phyloP scores from a whole-genome alignment of 768 basidiomycete genomes.

The Sporobolomyces roseus region DNA sequence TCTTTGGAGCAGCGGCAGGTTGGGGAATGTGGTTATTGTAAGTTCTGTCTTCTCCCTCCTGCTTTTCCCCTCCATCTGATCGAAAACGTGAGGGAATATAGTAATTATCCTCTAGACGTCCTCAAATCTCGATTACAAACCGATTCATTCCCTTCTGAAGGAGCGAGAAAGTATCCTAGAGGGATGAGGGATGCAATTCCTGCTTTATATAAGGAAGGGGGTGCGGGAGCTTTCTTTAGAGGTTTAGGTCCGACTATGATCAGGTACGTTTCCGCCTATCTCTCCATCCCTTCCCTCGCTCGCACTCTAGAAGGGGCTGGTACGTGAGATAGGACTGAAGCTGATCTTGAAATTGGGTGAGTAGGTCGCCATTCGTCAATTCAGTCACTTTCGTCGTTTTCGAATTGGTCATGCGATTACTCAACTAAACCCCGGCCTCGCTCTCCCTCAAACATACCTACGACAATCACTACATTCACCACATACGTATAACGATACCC shows the following conservation, averaged over 20 bases:
- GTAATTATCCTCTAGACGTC: conserved; percentile 94
- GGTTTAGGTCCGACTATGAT: conserved; percentile 91
- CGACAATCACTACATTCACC: too few species aligned
- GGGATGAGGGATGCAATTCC: conserved; percentile 71
- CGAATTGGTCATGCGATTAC: conserved; percentile 58
- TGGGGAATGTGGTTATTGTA: conserved; percentile 64
- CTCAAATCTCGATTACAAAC: conserved; percentile 96
- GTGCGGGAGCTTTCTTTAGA: conserved; percentile 77
- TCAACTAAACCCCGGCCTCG: neutral
- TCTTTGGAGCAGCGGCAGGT: conserved; percentile 87
- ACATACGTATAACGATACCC: neutral
- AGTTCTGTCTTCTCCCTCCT: neutral
- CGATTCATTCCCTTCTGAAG: conserved; percentile 68
- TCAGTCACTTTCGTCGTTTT: conserved; percentile 95
- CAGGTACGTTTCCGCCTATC: conserved; percentile 55
- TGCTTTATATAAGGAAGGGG: conserved; percentile 77
- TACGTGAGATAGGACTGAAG: too few species aligned
- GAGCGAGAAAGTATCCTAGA: conserved; percentile 73
- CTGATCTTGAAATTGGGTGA: neutral
- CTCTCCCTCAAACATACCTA: neutral
- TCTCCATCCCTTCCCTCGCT: neutral
- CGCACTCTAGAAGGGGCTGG: conserved; percentile 10
- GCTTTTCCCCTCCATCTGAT: conserved; percentile 12
- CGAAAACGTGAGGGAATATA: conserved; percentile 34
- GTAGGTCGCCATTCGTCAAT: conserved; percentile 88